Conservation (phyloP, 352 stramenopile species). For the Pythium myriotylum region DNA sequence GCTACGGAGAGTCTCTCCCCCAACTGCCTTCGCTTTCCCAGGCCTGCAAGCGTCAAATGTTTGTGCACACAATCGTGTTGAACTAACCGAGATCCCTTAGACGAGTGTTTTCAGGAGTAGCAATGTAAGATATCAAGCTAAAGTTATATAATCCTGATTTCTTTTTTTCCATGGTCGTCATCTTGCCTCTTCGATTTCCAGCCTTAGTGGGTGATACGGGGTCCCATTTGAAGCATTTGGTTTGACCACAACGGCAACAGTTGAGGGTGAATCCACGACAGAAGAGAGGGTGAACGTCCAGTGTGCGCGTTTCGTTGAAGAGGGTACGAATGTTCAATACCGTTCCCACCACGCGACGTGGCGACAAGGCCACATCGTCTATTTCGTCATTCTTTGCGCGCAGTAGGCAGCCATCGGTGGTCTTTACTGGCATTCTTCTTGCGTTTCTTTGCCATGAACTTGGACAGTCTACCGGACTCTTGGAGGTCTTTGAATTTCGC, state of each 20-base stretch:
- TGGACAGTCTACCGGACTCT: slow-evolving; percentile 86
- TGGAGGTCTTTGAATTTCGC: slow-evolving; percentile 91
- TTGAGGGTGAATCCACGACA: no score
- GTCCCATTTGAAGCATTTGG: neutral
- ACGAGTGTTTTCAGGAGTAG: slow-evolving; percentile 5
- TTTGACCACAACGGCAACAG: no score
- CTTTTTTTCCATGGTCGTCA: no score
- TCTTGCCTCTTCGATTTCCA: no score
- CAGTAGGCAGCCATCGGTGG: slow-evolving; percentile 88
- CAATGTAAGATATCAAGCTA: slow-evolving; percentile 21
- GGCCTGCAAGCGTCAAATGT: slow-evolving; percentile 19
- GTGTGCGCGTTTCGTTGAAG: no score
- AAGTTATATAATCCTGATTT: slow-evolving; percentile 9
- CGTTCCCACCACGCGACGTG: no score
- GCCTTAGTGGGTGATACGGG: no score
- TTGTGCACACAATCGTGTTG: slow-evolving; percentile 7
- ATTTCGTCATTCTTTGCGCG: slow-evolving; percentile 49
- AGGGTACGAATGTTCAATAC: no score
- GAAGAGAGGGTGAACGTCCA: no score
- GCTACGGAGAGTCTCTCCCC: slow-evolving; percentile 2
- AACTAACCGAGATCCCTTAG: slow-evolving; percentile 4
- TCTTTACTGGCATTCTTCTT: slow-evolving; percentile 95
- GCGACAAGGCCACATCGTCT: no score
- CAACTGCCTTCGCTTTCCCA: slow-evolving; percentile 24
- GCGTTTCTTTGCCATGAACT: slow-evolving; percentile 93